Evolutionary conservation across 2,329 filamentous ascomycete genomes (phyloP).

Genomic region (Escovopsis weberi): DNA sequence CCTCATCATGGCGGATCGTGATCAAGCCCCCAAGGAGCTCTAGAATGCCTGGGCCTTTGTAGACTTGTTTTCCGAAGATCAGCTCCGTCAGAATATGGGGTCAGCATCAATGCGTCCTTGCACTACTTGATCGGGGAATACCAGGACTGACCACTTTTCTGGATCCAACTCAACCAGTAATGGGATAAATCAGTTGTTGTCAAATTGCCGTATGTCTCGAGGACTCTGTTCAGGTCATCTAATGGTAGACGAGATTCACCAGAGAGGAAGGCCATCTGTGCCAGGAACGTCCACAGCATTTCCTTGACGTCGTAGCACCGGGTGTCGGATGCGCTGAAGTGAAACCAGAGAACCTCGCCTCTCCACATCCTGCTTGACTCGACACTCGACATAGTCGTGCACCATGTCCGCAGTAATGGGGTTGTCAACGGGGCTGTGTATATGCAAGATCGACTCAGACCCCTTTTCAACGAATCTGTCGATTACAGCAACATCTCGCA

Average conservation of each 20-base stretch:
- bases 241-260: too few relatives aligned
- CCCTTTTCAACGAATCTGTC: too few relatives aligned
- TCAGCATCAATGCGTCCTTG: too few relatives aligned
- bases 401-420: background rate
- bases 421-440: too few relatives aligned
- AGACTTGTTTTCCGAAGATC: background rate
- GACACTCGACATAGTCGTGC: background rate
- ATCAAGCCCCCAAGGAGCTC: background rate
- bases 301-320: background rate
- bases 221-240: too few relatives aligned
- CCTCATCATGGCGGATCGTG: background rate
- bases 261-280: background rate
- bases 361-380: background rate
- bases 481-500: too few relatives aligned
- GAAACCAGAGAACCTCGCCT: background rate
- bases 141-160: too few relatives aligned
- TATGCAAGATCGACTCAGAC: too few relatives aligned
- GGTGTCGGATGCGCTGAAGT: background rate
- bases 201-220: too few relatives aligned
- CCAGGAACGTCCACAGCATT: slow-evolving; percentile 1
- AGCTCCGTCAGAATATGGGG: background rate
- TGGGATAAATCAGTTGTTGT: too few relatives aligned
- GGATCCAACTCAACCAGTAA: too few relatives aligned
- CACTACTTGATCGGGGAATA: too few relatives aligned
- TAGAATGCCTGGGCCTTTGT: background rate